A percentile compares a stretch with the other conserved stretches of the same genome.
Evolutionary conservation across 441 rosid species (phyloP).

Genomic region (Syzygium malaccense): DNA sequence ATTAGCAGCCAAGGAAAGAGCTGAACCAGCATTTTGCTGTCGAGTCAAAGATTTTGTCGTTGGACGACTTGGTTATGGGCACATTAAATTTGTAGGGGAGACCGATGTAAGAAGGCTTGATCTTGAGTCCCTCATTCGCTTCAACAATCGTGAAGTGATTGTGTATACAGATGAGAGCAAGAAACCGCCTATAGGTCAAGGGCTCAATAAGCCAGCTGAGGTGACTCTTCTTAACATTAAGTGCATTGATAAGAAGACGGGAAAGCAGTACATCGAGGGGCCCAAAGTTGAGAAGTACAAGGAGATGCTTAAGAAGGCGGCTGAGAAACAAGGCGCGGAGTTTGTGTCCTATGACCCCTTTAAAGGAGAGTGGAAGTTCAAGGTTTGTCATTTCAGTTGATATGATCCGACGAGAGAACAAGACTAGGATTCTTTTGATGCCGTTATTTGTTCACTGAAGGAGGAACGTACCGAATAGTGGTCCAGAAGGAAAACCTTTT

Average conservation of each 20-base stretch:
- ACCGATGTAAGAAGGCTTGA: not conserved
- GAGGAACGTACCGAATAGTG: not conserved
- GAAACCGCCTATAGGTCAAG: not conserved
- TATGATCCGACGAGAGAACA: not conserved
- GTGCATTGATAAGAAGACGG: not conserved
- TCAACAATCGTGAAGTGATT: not conserved
- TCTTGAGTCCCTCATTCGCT: not conserved
- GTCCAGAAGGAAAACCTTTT: not conserved
- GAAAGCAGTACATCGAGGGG: not conserved
- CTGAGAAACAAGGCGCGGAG: not conserved
- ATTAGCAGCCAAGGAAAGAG: not conserved
- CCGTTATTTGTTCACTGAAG: not conserved
- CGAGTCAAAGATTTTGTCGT: not conserved
- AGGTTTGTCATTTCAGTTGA: not conserved
- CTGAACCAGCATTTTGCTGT: not conserved
- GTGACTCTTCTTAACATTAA: not conserved
- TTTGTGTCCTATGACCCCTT: not conserved
- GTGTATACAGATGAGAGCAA: not conserved
- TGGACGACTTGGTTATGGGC: not conserved
- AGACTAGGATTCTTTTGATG: not conserved
- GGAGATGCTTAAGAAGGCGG: not conserved
- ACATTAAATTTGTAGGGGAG: not conserved
- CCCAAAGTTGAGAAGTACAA: not conserved
- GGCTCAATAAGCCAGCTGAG: not conserved
- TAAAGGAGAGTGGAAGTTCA: not conserved